Base-by-base conservation (phyloP, 768 basidiomycete genomes). In the Phlebiopsis flavidoalba region DNA sequence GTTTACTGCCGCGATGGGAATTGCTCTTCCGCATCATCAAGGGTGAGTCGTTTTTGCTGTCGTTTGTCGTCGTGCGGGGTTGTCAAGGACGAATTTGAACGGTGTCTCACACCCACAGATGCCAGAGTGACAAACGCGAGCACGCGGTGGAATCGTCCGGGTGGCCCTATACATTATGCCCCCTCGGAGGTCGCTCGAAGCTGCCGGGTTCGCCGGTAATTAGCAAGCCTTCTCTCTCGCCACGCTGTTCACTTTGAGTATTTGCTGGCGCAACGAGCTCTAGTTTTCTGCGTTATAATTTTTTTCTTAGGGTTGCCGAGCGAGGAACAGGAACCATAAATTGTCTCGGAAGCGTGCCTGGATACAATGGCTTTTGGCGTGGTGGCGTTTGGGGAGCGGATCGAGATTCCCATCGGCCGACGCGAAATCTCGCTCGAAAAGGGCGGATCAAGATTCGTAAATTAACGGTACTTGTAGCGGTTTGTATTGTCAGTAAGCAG, bases 371-470 rank as follows among this genome's bases (percentile, higher is more conserved):
- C 52, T 36, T 35, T 35, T 35, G 33, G 21, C 52, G 52, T 53
- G 52, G 52, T 53, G 52, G 52, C 52, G 52, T 53, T 33, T n/a
- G 12, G 21, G 50, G 52, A 53, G 35, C 36, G 33, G 52, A 53
- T 53, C 52, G 52, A 53, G 52, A 53, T 10, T 11, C 7, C 17
- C 31, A 53, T 53, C 52, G 52, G n/a, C n/a, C 33, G 31, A n/a
- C 31, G n/a, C 52, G 31, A 35, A 36, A 53, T 53, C 52, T 53
- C 52, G 52, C 52, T 35, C 31, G 15, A 31, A 31, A 15, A 31
- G 8, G 52, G 14, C 15, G 14, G 52, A 53, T 53, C 52, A 21
- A 31, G 52, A 3, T 12, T 43, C 40, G 40, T 43, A 43, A 12
- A 43, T 43, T 43, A 43, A 43, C 40, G 40, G 40, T 17, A 53